A percentile compares a stretch with the other conserved stretches of the same genome.
Evolutionary conservation across 768 basidiomycete species (phyloP).

Genomic region (Trametes cubensis): DNA sequence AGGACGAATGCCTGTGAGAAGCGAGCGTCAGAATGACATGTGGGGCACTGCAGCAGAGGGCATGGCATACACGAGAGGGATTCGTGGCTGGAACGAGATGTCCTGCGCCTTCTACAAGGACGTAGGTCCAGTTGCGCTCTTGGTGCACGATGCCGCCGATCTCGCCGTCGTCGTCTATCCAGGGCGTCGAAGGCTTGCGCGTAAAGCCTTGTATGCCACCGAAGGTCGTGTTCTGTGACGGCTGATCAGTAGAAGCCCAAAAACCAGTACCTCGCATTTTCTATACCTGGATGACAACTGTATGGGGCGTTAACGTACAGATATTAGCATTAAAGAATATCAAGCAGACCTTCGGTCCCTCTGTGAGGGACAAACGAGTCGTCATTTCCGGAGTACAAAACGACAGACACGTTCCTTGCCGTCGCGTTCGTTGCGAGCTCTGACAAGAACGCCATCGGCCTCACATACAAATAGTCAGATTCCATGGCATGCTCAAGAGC

Average conservation of each 20-base stretch:
- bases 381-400: conserved; percentile 70
- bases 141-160: conserved; percentile 75
- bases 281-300: conserved; percentile 50
- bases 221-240: conserved; percentile 74
- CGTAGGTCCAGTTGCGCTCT: conserved; percentile 62
- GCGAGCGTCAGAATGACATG: not conserved
- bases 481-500: too few species aligned
- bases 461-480: conserved; percentile 25
- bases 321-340: not conserved
- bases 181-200: conserved; percentile 65
- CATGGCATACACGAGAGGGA: conserved; percentile 51
- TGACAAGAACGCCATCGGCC: conserved; percentile 63
- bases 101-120: conserved; percentile 41
- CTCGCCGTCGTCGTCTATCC: conserved; percentile 59
- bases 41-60: not conserved
- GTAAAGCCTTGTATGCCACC: conserved; percentile 78
- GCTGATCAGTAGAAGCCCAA: not conserved
- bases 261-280: not conserved
- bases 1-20: conserved; percentile 57
- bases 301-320: not conserved
- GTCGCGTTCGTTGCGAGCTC: conserved; percentile 68
- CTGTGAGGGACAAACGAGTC: conserved; percentile 65
- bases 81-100: conserved; percentile 42
- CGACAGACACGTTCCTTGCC: conserved; percentile 49
- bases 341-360: conserved; percentile 58